These are phyloP conservation scores for Lepidopterella palustris DNA, from an alignment of 495 filamentous ascomycete species.

Conservation along the genomic window DNA sequence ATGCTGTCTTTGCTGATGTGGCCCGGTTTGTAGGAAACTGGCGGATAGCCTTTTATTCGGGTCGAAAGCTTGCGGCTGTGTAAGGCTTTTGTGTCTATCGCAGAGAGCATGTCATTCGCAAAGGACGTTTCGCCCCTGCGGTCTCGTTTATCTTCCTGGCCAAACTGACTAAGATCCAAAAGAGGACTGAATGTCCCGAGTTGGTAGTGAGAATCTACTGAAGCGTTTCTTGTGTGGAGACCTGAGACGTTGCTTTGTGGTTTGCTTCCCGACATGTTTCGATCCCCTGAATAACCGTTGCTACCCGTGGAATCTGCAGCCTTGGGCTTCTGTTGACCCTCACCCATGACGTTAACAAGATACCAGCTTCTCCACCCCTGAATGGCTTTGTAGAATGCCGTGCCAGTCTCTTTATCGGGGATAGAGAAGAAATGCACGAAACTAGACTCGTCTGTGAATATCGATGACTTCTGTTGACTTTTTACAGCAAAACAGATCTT, in stretches of 20 bases:
- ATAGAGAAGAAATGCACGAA: constrained; percentile 90
- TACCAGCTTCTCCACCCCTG: constrained; percentile 89
- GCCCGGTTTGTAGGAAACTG: constrained; percentile 35
- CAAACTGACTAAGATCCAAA: constrained; percentile 46
- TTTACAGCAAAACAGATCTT: constrained; percentile 82
- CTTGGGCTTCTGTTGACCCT: constrained; percentile 39
- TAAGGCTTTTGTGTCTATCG: constrained; percentile 26
- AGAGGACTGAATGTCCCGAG: constrained; percentile 53
- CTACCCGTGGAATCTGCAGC: constrained; percentile 10
- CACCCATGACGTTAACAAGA: constrained; percentile 59
- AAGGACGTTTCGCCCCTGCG: neutral
- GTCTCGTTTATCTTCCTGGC: neutral
- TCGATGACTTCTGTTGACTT: constrained; percentile 81
- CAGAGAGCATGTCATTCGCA: constrained; percentile 10
- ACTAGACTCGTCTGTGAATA: constrained; percentile 75
- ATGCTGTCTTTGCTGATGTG: neutral
- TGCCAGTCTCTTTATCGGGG: constrained; percentile 59
- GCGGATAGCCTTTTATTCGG: constrained; percentile 33
- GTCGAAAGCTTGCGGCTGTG: constrained; percentile 26
- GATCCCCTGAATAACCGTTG: neutral
- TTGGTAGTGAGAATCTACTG: constrained; percentile 42
- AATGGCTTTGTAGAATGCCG: constrained; percentile 60
- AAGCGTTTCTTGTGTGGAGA: constrained; percentile 14
- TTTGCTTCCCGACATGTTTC: constrained; percentile 25
- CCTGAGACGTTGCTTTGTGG: constrained; percentile 36